phyloP scores from a whole-genome alignment of 1,139 yeast genomes.

The Zygoascus meyerae region DNA sequence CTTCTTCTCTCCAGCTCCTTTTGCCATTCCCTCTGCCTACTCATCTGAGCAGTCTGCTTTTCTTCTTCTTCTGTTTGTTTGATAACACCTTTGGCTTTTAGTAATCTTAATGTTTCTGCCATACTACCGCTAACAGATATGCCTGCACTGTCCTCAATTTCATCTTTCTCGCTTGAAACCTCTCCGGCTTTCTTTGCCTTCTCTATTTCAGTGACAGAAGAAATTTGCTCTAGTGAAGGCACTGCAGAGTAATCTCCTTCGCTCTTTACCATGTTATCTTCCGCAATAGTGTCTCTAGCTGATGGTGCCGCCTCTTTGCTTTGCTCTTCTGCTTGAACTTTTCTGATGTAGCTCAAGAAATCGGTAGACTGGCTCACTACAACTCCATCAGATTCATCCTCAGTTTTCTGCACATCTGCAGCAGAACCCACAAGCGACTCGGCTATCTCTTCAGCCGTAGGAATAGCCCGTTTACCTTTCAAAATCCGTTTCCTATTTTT shows the following conservation, averaged over 20 bases:
- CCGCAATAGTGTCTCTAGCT: not conserved
- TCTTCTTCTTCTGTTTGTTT: constrained; percentile 24
- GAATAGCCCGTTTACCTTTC: constrained; percentile 26
- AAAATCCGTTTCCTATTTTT: constrained; percentile 45
- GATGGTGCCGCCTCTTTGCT: not conserved
- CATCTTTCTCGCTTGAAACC: not conserved
- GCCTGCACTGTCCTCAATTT: not conserved
- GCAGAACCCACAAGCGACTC: constrained; percentile 18
- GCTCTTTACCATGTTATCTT: constrained; percentile 10
- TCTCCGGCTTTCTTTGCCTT: constrained; percentile 5
- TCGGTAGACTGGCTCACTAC: constrained; percentile 21
- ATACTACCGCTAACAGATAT: constrained; percentile 46
- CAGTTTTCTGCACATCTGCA: constrained; percentile 13
- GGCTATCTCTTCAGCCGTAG: constrained; percentile 24
- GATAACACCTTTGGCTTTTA: constrained; percentile 44
- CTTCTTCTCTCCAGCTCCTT: constrained; percentile 21
- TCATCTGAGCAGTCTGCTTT: constrained; percentile 22
- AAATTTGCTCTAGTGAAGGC: not conserved
- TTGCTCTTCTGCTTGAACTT: constrained; percentile 7
- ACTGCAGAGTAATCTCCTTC: not conserved
- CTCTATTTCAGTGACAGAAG: not conserved
- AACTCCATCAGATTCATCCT: constrained; percentile 13
- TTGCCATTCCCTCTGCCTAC: constrained; percentile 29
- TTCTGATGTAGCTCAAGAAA: constrained; percentile 18
- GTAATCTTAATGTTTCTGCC: constrained; percentile 51